Percentiles rank a stretch among this genome's conserved stretches.
phyloP scores from a whole-genome alignment of 2,329 filamentous ascomycete genomes.

The Atkinsonella hypoxylon region DNA sequence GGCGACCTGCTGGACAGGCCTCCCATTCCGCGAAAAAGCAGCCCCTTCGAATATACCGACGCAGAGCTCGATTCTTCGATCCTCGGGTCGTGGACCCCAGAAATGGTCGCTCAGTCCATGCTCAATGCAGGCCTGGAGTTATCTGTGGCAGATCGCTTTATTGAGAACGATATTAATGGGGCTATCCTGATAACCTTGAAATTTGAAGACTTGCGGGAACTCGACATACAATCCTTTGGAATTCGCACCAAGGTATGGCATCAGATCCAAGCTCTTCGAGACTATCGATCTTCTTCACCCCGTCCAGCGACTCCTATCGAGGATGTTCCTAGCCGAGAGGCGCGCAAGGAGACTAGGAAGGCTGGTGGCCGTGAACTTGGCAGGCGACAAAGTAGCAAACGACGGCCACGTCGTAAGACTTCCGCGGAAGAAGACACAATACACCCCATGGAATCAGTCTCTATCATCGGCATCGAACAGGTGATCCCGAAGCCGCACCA shows the following conservation, averaged over 20 bases:
- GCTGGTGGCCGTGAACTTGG: slow-evolving; percentile 23
- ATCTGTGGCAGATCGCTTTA: slow-evolving; percentile 68
- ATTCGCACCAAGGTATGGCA: slow-evolving; percentile 71
- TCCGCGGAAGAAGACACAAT: slow-evolving; percentile 52
- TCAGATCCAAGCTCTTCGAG: slow-evolving; percentile 59
- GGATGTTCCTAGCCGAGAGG: slow-evolving; percentile 41
- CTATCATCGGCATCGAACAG: slow-evolving; percentile 86
- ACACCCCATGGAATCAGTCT: slow-evolving; percentile 71
- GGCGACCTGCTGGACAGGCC: slow-evolving; percentile 15
- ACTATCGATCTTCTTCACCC: slow-evolving; percentile 38
- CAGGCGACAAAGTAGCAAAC: slow-evolving; percentile 29
- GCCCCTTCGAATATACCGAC: slow-evolving; percentile 44
- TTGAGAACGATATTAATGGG: slow-evolving; percentile 86
- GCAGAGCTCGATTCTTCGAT: slow-evolving; percentile 45
- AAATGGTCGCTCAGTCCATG: slow-evolving; percentile 80
- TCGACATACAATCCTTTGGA: slow-evolving; percentile 71
- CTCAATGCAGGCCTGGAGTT: slow-evolving; percentile 68
- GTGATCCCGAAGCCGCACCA: slow-evolving; percentile 72
- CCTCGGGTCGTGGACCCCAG: slow-evolving; percentile 57
- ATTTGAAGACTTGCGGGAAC: slow-evolving; percentile 74
- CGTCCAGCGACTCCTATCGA: slow-evolving; percentile 49
- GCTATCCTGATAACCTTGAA: slow-evolving; percentile 81
- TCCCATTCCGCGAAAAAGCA: slow-evolving; percentile 24
- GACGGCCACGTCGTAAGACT: slow-evolving; percentile 25
- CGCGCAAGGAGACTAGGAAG: slow-evolving; percentile 32